A percentile compares a stretch with the other conserved stretches of the same genome.
These are phyloP conservation scores for Straminergon stramineum DNA, from an alignment of 225 moss, liverwort and hornwort genomes.

Conservation along the genomic window DNA sequence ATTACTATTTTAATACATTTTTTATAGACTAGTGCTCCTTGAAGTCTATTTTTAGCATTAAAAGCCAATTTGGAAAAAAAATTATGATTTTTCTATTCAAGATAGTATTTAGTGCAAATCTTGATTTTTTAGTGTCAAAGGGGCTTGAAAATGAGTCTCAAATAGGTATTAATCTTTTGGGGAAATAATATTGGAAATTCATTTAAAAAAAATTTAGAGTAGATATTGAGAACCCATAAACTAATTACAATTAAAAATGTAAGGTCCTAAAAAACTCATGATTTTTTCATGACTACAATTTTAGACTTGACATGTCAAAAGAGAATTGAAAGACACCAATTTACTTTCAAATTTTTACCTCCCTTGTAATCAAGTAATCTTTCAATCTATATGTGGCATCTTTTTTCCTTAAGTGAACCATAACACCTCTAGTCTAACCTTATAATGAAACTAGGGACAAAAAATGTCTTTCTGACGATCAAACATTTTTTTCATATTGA, in stretches of 20 bases:
- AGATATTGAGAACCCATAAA: neutral
- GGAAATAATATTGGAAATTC: neutral
- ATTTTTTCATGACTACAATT: neutral
- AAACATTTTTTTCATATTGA: neutral
- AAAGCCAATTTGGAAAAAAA: neutral
- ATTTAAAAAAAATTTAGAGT: neutral
- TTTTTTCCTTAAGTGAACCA: neutral
- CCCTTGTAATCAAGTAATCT: neutral
- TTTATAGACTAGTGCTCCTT: neutral
- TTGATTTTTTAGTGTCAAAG: neutral
- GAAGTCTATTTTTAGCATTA: neutral
- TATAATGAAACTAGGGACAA: too few relatives aligned
- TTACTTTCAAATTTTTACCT: neutral
- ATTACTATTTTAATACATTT: neutral
- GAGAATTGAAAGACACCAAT: neutral
- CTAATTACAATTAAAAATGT: neutral
- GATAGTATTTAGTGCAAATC: neutral
- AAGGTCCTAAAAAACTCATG: neutral
- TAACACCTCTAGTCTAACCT: neutral
- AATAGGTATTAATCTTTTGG: neutral
- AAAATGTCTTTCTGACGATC: neutral
- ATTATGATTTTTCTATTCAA: neutral
- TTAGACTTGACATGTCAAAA: too few relatives aligned
- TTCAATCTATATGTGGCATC: neutral
- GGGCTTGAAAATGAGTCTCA: neutral